A percentile compares a stretch with the other conserved stretches of the same genome.
These are phyloP conservation scores for Simmondsia chinensis DNA, from an alignment of 148 eudicot species.

Conservation along the genomic window DNA sequence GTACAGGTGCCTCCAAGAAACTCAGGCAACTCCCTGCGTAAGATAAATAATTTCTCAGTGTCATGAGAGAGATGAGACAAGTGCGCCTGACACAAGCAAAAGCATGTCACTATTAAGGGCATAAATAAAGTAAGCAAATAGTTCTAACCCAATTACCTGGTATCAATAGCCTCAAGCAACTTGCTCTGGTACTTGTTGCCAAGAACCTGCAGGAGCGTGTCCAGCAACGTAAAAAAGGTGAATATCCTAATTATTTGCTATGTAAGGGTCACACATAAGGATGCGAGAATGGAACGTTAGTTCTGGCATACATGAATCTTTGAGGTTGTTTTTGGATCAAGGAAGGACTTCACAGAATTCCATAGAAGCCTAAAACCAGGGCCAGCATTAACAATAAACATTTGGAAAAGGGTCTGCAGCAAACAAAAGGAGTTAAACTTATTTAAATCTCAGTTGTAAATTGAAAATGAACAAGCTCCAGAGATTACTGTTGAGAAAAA, in stretches of 20 bases:
- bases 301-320: slow-evolving; percentile 68
- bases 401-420: slow-evolving; percentile 78
- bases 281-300: neutral
- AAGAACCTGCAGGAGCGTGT: slow-evolving; percentile 49
- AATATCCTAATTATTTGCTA: no score
- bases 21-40: slow-evolving; percentile 90
- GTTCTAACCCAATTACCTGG: slow-evolving; percentile 79
- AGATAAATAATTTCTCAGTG: no score
- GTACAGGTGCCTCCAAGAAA: slow-evolving; percentile 87
- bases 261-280: neutral
- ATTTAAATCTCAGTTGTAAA: neutral
- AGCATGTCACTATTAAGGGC: no score
- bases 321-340: slow-evolving; percentile 86
- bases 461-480: no score
- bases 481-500: no score
- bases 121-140: neutral
- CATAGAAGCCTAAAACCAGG: slow-evolving; percentile 94
- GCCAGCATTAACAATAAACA: slow-evolving; percentile 96
- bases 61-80: no score
- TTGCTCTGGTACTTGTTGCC: slow-evolving; percentile 87
- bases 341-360: slow-evolving; percentile 78
- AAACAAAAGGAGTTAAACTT: slow-evolving; percentile 6
- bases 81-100: no score
- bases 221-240: neutral
- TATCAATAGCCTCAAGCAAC: slow-evolving; percentile 79